These are phyloP conservation scores for Cornus suecica DNA, from an alignment of 148 eudicot genomes.

Conservation along the genomic window DNA sequence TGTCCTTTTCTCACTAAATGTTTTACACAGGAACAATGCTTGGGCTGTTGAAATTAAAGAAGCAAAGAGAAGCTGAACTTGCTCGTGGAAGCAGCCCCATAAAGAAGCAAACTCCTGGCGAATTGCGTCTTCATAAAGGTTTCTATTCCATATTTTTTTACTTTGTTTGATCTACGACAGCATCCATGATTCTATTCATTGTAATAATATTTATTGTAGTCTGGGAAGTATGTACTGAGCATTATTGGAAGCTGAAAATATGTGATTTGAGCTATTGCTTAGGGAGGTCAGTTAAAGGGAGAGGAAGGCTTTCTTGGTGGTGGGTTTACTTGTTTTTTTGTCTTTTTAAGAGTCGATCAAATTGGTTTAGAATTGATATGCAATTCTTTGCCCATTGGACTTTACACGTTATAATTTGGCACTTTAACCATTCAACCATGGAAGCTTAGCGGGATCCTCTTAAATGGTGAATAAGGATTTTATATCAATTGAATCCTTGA, in stretches of 20 bases:
- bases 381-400: background rate
- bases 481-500: too few relatives aligned
- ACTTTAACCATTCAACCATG: too few relatives aligned
- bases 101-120: conserved; percentile 21
- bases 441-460: too few relatives aligned
- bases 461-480: too few relatives aligned
- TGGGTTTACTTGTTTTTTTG: background rate
- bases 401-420: too few relatives aligned
- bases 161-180: background rate
- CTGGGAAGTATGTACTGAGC: background rate
- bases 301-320: background rate
- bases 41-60: conserved; percentile 22
- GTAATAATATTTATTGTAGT: background rate
- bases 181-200: background rate
- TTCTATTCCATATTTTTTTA: background rate
- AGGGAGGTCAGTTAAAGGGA: background rate
- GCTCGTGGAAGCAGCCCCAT: conserved; percentile 2
- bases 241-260: background rate
- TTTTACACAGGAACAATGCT: conserved; percentile 18
- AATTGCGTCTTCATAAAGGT: conserved; percentile 24
- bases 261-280: background rate
- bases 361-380: background rate
- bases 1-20: background rate
- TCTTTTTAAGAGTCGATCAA: background rate
- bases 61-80: conserved; percentile 20